A percentile compares a stretch with the other conserved stretches of the same genome.
phyloP scores from a whole-genome alignment of 805 yeast genomes.

The Middelhovenomyces tepae region DNA sequence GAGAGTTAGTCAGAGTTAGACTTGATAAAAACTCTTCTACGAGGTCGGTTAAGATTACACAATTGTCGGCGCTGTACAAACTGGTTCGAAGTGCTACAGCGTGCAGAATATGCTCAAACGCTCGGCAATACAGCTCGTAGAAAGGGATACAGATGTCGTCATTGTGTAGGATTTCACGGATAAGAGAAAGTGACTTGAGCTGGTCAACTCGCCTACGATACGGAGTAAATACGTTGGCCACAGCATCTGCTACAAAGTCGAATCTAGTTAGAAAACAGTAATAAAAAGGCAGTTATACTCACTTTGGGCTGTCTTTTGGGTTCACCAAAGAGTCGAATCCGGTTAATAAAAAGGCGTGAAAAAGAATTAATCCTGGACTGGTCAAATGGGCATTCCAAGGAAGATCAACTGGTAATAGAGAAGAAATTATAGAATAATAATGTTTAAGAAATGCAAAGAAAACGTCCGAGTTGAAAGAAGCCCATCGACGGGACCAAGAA shows the following conservation, averaged over 20 bases:
- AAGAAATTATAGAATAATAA: constrained; percentile 27
- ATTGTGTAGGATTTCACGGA: constrained; percentile 31
- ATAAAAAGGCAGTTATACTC: too few relatives aligned
- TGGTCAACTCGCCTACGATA: constrained; percentile 26
- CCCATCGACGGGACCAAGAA: constrained; percentile 31
- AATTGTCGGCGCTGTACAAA: constrained; percentile 29
- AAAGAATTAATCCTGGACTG: constrained; percentile 18
- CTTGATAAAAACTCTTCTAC: constrained; percentile 32
- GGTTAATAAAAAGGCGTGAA: constrained; percentile 20
- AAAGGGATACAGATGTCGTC: constrained; percentile 25
- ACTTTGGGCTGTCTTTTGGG: too few relatives aligned
- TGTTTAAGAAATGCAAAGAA: constrained; percentile 36
- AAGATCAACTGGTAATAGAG: constrained; percentile 16
- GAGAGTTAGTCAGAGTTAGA: constrained; percentile 23
- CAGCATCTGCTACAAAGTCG: too few relatives aligned
- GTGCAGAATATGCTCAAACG: constrained; percentile 31
- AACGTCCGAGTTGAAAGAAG: constrained; percentile 26
- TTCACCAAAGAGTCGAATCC: constrained; percentile 19
- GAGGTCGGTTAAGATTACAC: constrained; percentile 32
- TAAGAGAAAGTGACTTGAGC: constrained; percentile 24
- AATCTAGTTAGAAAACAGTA: too few relatives aligned
- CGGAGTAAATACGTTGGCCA: too few relatives aligned
- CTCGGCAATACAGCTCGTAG: constrained; percentile 24
- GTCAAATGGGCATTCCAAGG: constrained; percentile 18
- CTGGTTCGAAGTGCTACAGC: constrained; percentile 26